Conservation (phyloP, 768 basidiomycete species). For the Clitopilus hobsonii region DNA sequence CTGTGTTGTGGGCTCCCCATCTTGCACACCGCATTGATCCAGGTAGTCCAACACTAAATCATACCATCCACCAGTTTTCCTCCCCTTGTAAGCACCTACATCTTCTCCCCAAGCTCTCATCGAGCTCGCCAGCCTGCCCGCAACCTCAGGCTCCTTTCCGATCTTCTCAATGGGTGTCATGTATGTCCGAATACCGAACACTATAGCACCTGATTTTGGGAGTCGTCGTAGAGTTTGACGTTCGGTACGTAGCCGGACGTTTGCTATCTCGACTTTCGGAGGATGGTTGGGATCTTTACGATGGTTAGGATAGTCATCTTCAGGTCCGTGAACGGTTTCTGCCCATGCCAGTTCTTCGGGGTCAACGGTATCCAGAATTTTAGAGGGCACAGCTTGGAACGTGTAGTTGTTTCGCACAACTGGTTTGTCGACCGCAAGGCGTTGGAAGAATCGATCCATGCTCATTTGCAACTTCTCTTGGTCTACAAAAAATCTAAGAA, state of each 20-base stretch:
- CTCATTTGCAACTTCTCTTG: slow-evolving; percentile 57
- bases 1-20: background rate
- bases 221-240: slow-evolving; percentile 65
- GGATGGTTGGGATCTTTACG: background rate
- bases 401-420: slow-evolving; percentile 69
- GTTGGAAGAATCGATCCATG: slow-evolving; percentile 67
- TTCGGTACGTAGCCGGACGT: slow-evolving; percentile 55
- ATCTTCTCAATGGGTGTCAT: slow-evolving; percentile 51
- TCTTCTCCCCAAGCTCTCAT: slow-evolving; percentile 63
- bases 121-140: slow-evolving; percentile 59
- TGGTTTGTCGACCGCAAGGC: slow-evolving; percentile 61
- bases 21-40: slow-evolving; percentile 17
- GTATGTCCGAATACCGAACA: slow-evolving; percentile 71
- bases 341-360: slow-evolving; percentile 65
- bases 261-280: slow-evolving; percentile 14
- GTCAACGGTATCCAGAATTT: slow-evolving; percentile 30
- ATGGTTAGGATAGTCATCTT: slow-evolving; percentile 14
- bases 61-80: slow-evolving; percentile 25
- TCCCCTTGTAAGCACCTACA: slow-evolving; percentile 46
- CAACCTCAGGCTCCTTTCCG: slow-evolving; percentile 49
- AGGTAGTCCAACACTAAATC: slow-evolving; percentile 31
- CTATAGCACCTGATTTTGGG: slow-evolving; percentile 55
- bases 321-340: slow-evolving; percentile 26
- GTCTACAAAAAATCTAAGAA: slow-evolving; percentile 30
- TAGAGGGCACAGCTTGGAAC: slow-evolving; percentile 23